Evolutionary conservation across 371 early-diverging fungal genomes (phyloP).

Genomic region (Umbelopsis sp.): DNA sequence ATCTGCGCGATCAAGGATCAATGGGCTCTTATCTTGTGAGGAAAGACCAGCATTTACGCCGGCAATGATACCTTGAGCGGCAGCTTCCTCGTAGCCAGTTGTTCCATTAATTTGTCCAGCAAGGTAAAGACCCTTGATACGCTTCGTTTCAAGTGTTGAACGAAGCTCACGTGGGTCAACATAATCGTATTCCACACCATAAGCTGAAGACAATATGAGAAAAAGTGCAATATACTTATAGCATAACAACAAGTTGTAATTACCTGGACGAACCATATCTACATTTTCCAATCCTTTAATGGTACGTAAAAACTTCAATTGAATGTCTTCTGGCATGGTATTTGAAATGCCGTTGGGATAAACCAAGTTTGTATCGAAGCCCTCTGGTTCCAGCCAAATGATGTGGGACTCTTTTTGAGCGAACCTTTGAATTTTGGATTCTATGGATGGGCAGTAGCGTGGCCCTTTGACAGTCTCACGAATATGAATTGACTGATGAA

Average conservation of each 20-base stretch:
- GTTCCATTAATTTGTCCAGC: slow-evolving; percentile 92
- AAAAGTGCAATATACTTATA: not conserved
- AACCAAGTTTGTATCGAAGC: slow-evolving; percentile 68
- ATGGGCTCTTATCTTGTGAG: slow-evolving; percentile 53
- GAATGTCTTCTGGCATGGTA: slow-evolving; percentile 82
- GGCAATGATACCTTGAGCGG: slow-evolving; percentile 84
- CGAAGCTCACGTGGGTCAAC: slow-evolving; percentile 83
- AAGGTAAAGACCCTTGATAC: slow-evolving; percentile 75
- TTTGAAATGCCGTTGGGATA: slow-evolving; percentile 89
- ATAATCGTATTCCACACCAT: slow-evolving; percentile 90
- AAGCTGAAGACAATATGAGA: slow-evolving; percentile 28
- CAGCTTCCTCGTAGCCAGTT: slow-evolving; percentile 90
- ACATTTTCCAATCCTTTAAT: slow-evolving; percentile 83
- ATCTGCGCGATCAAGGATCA: slow-evolving; percentile 77
- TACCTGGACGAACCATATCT: slow-evolving; percentile 71
- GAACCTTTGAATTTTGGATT: slow-evolving; percentile 82
- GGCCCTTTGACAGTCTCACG: slow-evolving; percentile 85
- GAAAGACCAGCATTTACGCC: slow-evolving; percentile 83
- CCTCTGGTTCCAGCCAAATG: slow-evolving; percentile 88
- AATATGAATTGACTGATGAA: slow-evolving; percentile 82
- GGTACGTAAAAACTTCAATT: slow-evolving; percentile 70
- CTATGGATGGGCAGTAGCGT: slow-evolving; percentile 83
- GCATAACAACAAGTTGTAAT: not conserved
- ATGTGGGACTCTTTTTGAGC: slow-evolving; percentile 66
- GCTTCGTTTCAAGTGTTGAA: slow-evolving; percentile 79